Percentiles rank a stretch among this genome's conserved stretches.
Evolutionary conservation across 2,329 filamentous ascomycete species (phyloP).

Genomic region (Clarireedia sp.): DNA sequence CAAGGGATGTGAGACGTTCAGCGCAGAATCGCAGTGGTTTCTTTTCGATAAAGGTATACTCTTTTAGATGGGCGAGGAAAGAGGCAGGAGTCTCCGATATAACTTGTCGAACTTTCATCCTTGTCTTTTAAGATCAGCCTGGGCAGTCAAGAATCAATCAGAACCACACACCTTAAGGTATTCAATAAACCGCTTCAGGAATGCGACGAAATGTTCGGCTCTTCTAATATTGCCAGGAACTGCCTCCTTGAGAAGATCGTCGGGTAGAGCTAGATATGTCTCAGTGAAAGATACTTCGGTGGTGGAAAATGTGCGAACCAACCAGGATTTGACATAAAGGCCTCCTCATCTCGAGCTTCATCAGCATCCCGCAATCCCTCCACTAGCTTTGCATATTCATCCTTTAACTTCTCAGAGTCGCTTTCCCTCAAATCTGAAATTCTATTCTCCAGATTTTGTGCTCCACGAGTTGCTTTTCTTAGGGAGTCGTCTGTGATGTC

Average conservation of each 20-base stretch:
- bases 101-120: constrained; percentile 96
- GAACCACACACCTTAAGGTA: constrained; percentile 62
- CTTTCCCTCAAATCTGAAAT: constrained; percentile 94
- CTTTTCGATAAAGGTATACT: constrained; percentile 95
- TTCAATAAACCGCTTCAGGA: constrained; percentile 93
- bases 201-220: constrained; percentile 92
- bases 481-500: constrained; percentile 94
- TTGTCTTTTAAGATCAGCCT: constrained; percentile 48
- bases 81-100: constrained; percentile 95
- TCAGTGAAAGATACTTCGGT: constrained; percentile 7
- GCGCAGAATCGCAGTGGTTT: constrained; percentile 93
- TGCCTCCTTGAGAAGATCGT: constrained; percentile 90
- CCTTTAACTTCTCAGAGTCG: constrained; percentile 88
- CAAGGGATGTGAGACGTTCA: constrained; percentile 86
- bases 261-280: constrained; percentile 60
- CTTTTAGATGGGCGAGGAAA: constrained; percentile 85
- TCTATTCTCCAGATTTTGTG: constrained; percentile 81
- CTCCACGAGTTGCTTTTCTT: constrained; percentile 81
- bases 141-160: constrained; percentile 1
- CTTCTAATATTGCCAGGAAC: constrained; percentile 93
- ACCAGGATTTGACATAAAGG: constrained; percentile 89
- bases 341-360: constrained; percentile 83
- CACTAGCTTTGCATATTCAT: constrained; percentile 91
- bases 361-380: constrained; percentile 84
- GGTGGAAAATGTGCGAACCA: not conserved